Evolutionary conservation across 2,329 filamentous ascomycete genomes (phyloP), one percentile per base, ranked within the genome.

Genomic region (Exophiala dermatitidis): DNA sequence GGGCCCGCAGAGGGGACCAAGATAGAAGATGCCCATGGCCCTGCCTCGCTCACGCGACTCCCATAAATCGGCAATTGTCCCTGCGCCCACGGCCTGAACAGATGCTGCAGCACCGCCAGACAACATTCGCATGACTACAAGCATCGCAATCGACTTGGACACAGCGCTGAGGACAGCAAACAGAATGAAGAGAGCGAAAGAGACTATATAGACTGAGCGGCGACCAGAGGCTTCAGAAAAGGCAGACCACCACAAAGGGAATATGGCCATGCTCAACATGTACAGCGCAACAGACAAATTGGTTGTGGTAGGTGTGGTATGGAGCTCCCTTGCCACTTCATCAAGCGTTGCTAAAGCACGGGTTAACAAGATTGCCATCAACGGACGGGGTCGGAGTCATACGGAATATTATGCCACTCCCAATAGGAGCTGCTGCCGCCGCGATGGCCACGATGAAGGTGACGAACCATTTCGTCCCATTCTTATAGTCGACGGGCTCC

Each of bases 211-310:
- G 61, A 94, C 85, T n/a, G 82, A 83, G 26, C 88, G 80, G 38
- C 88, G 80, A 8, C 88, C 88, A 1, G 77, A 65, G 3, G 71
- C 71, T 62, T 93, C 88, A 5, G 85, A 88, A 64, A 93, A 90
- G 1, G 84, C 84, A 1, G 85, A 88, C 86, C 86, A 93, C 88
- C 88, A 93, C 0, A 94, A 75, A 0, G 88, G 88, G 61, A 90
- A 91, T 42, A 93, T 88, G 51, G 83, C 81, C 86, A 93, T 88
- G 62, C 80, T 74, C 3, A 93, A 74, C 86, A 93, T 89, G 67
- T 90, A 93, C 53, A 91, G 69, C 0, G 88, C 85, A 0, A 93
- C 80, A 0, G 84, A 84, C 53, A 93, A 65, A 67, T 93, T 94
- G 51, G 84, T 82, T 10, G 88, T 72, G 1, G 86, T 85, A 9